Evolutionary conservation across 2,329 filamentous ascomycete genomes (phyloP), one percentile per base, ranked within the genome.

Genomic region (Tolypocladium sp.): DNA sequence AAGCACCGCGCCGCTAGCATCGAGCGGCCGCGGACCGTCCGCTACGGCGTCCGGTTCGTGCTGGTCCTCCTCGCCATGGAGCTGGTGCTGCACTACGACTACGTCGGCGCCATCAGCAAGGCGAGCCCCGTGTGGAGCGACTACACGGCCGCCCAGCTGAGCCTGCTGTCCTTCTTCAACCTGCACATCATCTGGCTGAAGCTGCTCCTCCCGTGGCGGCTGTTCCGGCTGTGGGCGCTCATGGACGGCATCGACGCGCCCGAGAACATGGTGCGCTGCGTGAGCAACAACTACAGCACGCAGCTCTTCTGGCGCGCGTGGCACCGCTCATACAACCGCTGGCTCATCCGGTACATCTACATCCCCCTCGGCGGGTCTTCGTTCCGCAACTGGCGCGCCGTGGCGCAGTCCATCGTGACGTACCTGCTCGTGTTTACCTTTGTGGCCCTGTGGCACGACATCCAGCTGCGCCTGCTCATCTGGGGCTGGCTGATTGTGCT

Each of bases 141-240:
- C 30, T 97, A 97, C 76, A 90, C 91, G 0, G 87, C 94, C 0
- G 87, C 90, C 52, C 91, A 99, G 71, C 84, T 99, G 51, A 89
- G 86, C 69, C 86, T 99, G 77, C 82, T 99, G 15, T 94, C 91
- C 42, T 97, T 89, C 77, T 95, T 97, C 79, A 97, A 97, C 74
- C 86, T 99, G 15, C 91, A 96, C 76, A 86, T 97, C 70, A 95
- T 99, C 72, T 99, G 95, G 95, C 82, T 99, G 54, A 99, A 99
- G 73, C 85, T 99, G 1, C 85, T 99, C 5, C 85, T 99, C 9
- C 94, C 94, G 1, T 99, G 93, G 92, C 89, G 94, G n/a, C 88
- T 97, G 72, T 97, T 97, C 83, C 90, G 95, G 5, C 85, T 99
- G n/a, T 99, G 94, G 94, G 82, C 91, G 0, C 82, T 99, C 4